A percentile compares a stretch with the other conserved stretches of the same genome.
Conservation (phyloP, 75 land plant species). For the Selaginella moellendorffii region DNA sequence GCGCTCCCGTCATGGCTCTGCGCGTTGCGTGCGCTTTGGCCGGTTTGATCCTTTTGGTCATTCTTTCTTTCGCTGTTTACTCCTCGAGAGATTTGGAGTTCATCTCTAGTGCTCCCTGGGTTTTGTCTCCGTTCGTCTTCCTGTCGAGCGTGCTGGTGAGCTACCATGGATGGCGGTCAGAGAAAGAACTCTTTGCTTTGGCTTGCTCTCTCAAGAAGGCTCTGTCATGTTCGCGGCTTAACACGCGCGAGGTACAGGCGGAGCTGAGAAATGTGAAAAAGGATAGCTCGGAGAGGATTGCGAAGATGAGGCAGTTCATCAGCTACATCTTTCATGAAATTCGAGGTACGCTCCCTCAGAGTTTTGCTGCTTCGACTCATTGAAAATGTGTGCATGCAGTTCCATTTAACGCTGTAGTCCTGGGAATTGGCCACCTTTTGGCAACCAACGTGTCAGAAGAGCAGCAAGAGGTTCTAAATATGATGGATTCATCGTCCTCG, state of each 20-base stretch:
- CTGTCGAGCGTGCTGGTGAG: background rate
- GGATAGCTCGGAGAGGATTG: background rate
- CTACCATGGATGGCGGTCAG: background rate
- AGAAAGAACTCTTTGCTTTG: background rate
- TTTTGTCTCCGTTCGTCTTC: background rate
- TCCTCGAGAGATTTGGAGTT: too few relatives aligned
- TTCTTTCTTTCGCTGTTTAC: background rate
- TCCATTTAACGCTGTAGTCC: conserved; percentile 35
- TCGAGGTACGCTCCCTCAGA: background rate
- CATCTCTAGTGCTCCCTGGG: conserved; percentile 4
- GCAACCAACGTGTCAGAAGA: conserved; percentile 14
- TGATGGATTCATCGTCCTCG: conserved; percentile 37
- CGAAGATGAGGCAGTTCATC: conserved; percentile 5
- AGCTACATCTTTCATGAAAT: conserved; percentile 10
- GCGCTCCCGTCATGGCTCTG: background rate
- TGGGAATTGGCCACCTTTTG: conserved; percentile 29
- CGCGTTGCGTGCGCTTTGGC: background rate
- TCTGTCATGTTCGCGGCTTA: background rate
- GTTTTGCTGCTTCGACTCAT: background rate
- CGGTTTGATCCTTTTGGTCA: background rate
- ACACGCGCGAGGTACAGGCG: background rate
- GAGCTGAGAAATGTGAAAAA: background rate
- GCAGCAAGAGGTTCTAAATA: conserved; percentile 22
- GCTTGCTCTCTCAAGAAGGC: background rate
- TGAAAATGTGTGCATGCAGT: conserved; percentile 17